A percentile compares a stretch with the other conserved stretches of the same genome.
phyloP scores from a whole-genome alignment of 2,329 filamentous ascomycete genomes.

The Remersonia thermophila region DNA sequence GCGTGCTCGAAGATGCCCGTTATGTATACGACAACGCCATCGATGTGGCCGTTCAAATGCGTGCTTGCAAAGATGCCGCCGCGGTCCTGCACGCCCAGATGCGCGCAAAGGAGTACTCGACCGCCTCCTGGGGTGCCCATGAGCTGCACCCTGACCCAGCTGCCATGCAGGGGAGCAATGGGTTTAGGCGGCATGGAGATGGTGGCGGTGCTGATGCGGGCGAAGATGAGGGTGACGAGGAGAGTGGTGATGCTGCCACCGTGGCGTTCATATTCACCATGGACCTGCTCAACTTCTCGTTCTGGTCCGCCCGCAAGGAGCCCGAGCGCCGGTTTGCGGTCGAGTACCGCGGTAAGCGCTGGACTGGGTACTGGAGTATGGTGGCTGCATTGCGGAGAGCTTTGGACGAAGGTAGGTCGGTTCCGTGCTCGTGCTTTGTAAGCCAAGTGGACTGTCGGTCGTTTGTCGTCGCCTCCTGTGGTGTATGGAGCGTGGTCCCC shows the following conservation, averaged over 20 bases:
- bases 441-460: no score
- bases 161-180: neutral
- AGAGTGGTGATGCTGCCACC: constrained; percentile 63
- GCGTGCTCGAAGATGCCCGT: constrained; percentile 70
- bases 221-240: constrained; percentile 19
- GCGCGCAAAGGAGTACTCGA: constrained; percentile 72
- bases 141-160: constrained; percentile 59
- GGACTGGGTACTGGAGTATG: constrained; percentile 94
- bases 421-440: neutral
- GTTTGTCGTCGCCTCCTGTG: no score
- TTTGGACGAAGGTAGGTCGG: constrained; percentile 61
- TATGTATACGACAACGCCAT: constrained; percentile 86
- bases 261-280: constrained; percentile 94
- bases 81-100: constrained; percentile 68
- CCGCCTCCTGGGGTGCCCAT: constrained; percentile 75
- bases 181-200: no score
- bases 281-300: constrained; percentile 93
- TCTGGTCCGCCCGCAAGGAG: constrained; percentile 68
- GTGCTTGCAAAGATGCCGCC: constrained; percentile 70
- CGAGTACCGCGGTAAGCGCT: constrained; percentile 65
- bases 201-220: no score
- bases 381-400: constrained; percentile 79
- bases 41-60: constrained; percentile 80
- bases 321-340: constrained; percentile 63
- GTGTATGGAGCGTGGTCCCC: no score